Base-by-base conservation (phyloP, 208 protist genomes). In the Angomonas ambiguus region DNA sequence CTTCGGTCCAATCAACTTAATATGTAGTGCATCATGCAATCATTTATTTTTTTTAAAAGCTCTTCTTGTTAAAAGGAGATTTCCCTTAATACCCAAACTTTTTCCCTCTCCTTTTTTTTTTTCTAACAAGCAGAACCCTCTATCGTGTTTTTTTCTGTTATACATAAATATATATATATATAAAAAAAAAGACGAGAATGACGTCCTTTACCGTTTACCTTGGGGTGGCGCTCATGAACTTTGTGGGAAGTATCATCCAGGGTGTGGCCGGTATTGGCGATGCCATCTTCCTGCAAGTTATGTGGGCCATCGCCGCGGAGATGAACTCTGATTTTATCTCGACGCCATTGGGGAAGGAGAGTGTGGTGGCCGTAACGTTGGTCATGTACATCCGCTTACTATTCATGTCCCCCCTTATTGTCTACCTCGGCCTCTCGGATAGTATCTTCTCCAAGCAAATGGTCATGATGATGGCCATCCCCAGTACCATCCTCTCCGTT, bases 381-480 rank as follows among this genome's bases (percentile, higher is more conserved):
- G 67, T 87, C 55, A 82, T 87, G 74, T 87, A 83, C 66, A 71
- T 83, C 58, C 77, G 81, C 2, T 65, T 83, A 11, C 68, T 87
- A 2, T 80, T 87, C 63, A 79, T 84, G 66, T 77, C 74, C 0
- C 75, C 77, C 42, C 65, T 87, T 10, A 65, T 79, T 0, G 72
- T 87, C 28, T 83, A 84, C 60, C 67, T 83, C 1, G 72, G 72
- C 25, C 55, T 73, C 18, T 74, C 73, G 53, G 70, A 80, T 31
- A 81, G 81, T 67, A 73, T 87, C 57, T 87, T 87, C 72, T 84
- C 77, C 11, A 74, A 69, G 57, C 42, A 64, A 49, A 81, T 87
- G 74, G 73, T 71, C 38, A 68, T 83, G 42, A 77, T 79, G 67
- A 87, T 87, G 81, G 75, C 81, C 28, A 61, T 82, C 24, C 75